phyloP scores from a whole-genome alignment of 148 eudicot genomes.

The Chenopodium formosanum region DNA sequence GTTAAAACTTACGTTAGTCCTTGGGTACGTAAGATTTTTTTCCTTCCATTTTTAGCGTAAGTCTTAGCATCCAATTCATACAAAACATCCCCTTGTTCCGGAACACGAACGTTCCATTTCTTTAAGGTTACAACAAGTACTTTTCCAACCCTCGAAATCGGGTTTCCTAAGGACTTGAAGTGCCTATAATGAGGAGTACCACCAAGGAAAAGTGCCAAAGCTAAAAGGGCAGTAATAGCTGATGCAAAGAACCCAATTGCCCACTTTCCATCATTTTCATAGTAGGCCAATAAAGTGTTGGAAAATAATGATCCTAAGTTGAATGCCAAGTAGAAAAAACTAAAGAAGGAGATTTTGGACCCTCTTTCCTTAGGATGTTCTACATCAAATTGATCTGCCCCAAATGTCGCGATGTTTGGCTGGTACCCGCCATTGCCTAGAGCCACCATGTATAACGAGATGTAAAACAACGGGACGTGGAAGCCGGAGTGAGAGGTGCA shows the following conservation, averaged over 20 bases:
- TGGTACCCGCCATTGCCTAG: slow-evolving; percentile 82
- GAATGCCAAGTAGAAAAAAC: slow-evolving; percentile 75
- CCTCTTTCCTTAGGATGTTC: slow-evolving; percentile 55
- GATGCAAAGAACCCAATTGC: slow-evolving; percentile 71
- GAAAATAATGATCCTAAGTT: slow-evolving; percentile 75
- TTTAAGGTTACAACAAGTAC: slow-evolving; percentile 50
- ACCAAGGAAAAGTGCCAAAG: slow-evolving; percentile 46
- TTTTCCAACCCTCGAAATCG: slow-evolving; percentile 60
- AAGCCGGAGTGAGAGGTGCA: slow-evolving; percentile 50
- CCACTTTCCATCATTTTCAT: slow-evolving; percentile 69
- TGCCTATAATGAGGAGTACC: slow-evolving; percentile 68
- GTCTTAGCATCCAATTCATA: slow-evolving; percentile 46
- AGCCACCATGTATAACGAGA: slow-evolving; percentile 67
- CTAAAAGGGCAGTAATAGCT: slow-evolving; percentile 44
- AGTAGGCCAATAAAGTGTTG: slow-evolving; percentile 64
- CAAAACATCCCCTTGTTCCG: slow-evolving; percentile 35
- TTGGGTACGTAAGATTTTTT: slow-evolving; percentile 51
- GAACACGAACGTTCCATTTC: slow-evolving; percentile 45
- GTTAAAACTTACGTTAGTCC: slow-evolving; percentile 55
- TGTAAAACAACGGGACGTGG: slow-evolving; percentile 42
- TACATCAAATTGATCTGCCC: slow-evolving; percentile 75
- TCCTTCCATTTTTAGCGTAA: slow-evolving; percentile 34
- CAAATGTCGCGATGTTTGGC: slow-evolving; percentile 78
- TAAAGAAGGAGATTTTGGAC: slow-evolving; percentile 69
- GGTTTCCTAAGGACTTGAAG: slow-evolving; percentile 57